Evolutionary conservation across 371 early-diverging fungal species (phyloP).

Genomic region (Coemansia sp.): DNA sequence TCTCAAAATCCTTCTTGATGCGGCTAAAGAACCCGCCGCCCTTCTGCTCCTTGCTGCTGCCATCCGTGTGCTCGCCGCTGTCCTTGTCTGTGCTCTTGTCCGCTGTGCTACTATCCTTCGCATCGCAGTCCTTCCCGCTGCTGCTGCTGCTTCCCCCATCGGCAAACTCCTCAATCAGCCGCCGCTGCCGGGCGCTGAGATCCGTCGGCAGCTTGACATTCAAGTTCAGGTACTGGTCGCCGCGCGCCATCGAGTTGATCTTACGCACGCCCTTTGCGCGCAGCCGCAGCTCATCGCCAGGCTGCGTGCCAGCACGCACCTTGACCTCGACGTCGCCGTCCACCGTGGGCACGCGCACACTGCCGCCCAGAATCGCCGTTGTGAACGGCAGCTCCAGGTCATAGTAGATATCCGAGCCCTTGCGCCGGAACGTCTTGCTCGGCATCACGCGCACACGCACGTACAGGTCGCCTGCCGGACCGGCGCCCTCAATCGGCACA

Average conservation of each 20-base stretch:
- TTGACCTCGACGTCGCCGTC: slow-evolving; percentile 91
- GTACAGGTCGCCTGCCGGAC: slow-evolving; percentile 74
- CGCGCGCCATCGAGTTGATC: slow-evolving; percentile 58
- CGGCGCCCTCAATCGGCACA: slow-evolving; percentile 66
- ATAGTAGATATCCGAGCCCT: slow-evolving; percentile 73
- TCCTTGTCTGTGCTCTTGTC: not conserved
- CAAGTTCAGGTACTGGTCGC: slow-evolving; percentile 85
- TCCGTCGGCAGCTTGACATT: slow-evolving; percentile 74
- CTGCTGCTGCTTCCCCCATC: slow-evolving; percentile 13
- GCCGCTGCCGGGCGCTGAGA: slow-evolving; percentile 52
- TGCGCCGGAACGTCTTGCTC: slow-evolving; percentile 73
- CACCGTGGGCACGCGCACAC: slow-evolving; percentile 80
- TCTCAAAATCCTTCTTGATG: slow-evolving; percentile 33
- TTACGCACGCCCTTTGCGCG: slow-evolving; percentile 72
- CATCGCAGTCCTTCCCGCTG: not conserved
- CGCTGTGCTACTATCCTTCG: not conserved
- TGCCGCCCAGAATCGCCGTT: slow-evolving; percentile 85
- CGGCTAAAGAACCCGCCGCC: slow-evolving; percentile 33
- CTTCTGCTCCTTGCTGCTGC: slow-evolving; percentile 15
- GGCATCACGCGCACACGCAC: slow-evolving; percentile 71
- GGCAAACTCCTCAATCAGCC: slow-evolving; percentile 57
- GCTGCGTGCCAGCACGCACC: slow-evolving; percentile 82
- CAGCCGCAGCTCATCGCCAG: slow-evolving; percentile 76
- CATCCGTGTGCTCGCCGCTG: slow-evolving; percentile 1
- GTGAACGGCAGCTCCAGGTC: slow-evolving; percentile 76